Evolutionary conservation across 225 moss, liverwort and hornwort genomes (phyloP).

Genomic region (Sphagnum tenellum): DNA sequence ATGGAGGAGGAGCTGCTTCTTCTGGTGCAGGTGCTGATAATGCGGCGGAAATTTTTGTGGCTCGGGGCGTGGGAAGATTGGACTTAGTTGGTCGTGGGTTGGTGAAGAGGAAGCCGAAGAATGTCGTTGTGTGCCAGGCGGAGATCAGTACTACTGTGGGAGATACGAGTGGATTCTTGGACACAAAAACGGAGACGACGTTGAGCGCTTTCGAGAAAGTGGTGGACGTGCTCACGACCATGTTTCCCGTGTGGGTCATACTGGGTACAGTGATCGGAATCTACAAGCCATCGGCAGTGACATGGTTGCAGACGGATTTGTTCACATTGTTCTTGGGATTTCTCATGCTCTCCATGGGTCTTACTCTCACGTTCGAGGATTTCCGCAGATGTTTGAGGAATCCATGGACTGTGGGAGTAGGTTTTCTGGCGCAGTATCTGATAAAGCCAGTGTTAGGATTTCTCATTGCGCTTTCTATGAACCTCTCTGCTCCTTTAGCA

Average conservation of each 20-base stretch:
- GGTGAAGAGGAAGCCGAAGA: slow-evolving; percentile 5
- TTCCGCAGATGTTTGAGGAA: slow-evolving; percentile 81
- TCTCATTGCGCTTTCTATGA: slow-evolving; percentile 65
- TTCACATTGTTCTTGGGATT: slow-evolving; percentile 81
- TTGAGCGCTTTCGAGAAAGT: slow-evolving; percentile 77
- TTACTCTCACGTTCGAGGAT: slow-evolving; percentile 86
- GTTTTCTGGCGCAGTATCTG: slow-evolving; percentile 90
- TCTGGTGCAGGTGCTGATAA: too few relatives aligned
- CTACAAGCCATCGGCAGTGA: slow-evolving; percentile 90
- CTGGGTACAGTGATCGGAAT: slow-evolving; percentile 82
- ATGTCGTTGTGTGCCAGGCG: slow-evolving; percentile 46
- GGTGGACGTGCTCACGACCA: slow-evolving; percentile 86
- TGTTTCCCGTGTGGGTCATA: slow-evolving; percentile 98
- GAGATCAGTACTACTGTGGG: slow-evolving; percentile 40
- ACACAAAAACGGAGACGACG: slow-evolving; percentile 25
- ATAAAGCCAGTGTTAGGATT: slow-evolving; percentile 90
- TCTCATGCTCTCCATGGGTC: slow-evolving; percentile 96
- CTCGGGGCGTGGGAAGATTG: not conserved
- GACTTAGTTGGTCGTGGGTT: not conserved
- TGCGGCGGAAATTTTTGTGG: not conserved
- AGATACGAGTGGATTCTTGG: slow-evolving; percentile 19
- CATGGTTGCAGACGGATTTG: slow-evolving; percentile 92
- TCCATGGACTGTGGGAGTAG: slow-evolving; percentile 98
- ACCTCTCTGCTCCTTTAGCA: slow-evolving; percentile 88
- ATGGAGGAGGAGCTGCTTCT: too few relatives aligned